Conservation (phyloP, 1,139 yeast species). For the Geotrichum histeridarum region DNA sequence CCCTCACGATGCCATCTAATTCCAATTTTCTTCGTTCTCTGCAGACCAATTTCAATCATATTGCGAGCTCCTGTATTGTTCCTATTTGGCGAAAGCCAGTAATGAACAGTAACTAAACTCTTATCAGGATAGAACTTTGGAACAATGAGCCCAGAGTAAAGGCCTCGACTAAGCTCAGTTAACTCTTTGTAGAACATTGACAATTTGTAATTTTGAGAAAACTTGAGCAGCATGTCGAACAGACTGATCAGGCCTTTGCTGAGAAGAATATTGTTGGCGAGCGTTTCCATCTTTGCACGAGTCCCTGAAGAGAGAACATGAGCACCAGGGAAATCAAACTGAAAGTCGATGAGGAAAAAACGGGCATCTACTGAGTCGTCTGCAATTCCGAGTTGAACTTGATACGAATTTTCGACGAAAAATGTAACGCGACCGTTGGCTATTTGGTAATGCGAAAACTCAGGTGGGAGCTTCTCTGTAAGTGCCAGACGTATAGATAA, state of each 20-base stretch:
- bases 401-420: constrained; percentile 58
- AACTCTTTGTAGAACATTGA: constrained; percentile 65
- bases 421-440: constrained; percentile 74
- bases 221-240: constrained; percentile 63
- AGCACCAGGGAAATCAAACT: constrained; percentile 43
- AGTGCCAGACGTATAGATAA: constrained; percentile 73
- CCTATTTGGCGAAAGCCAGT: constrained; percentile 50
- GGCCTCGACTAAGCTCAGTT: constrained; percentile 48
- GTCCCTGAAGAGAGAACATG: constrained; percentile 35
- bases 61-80: constrained; percentile 38
- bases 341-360: constrained; percentile 68
- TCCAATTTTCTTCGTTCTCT: constrained; percentile 44
- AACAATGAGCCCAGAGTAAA: constrained; percentile 64
- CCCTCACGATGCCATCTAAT: constrained; percentile 69
- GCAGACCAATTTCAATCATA: constrained; percentile 64
- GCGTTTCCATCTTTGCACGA: constrained; percentile 48
- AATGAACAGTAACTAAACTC: constrained; percentile 56
- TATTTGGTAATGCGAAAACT: constrained; percentile 58
- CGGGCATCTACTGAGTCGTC: constrained; percentile 59
- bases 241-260: constrained; percentile 53
- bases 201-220: constrained; percentile 68
- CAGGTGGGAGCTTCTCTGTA: constrained; percentile 54
- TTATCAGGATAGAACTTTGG: constrained; percentile 63
- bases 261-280: constrained; percentile 54
- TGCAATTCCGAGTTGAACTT: constrained; percentile 65